phyloP scores from a whole-genome alignment of 2,329 filamentous ascomycete genomes.

The Colletotrichum viniferum region DNA sequence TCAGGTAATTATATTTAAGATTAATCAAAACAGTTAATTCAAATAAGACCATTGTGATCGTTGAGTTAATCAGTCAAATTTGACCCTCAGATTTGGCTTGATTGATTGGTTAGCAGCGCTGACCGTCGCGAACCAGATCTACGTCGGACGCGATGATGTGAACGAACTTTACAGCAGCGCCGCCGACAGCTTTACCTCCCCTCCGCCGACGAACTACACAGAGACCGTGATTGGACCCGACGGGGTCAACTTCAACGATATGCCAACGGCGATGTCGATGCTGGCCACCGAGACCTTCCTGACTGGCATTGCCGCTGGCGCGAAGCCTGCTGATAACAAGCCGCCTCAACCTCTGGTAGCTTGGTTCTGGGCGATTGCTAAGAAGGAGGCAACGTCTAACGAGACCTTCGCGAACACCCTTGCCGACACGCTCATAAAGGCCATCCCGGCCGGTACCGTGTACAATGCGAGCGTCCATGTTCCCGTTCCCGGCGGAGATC shows the following conservation, averaged over 20 bases:
- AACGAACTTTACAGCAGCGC: not conserved
- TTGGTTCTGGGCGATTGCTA: conserved; percentile 6
- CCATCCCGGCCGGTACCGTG: not conserved
- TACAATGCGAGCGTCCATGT: not conserved
- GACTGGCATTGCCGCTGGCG: not conserved
- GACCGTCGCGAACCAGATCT: conserved; percentile 1
- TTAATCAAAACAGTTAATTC: too few relatives aligned
- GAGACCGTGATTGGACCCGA: not conserved
- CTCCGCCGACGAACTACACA: not conserved
- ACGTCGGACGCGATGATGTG: not conserved
- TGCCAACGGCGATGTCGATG: not conserved
- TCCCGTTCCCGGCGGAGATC: not conserved
- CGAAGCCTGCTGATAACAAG: not conserved
- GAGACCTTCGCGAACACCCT: conserved; percentile 1
- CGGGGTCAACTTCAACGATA: conserved; percentile 4
- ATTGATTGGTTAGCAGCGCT: too few relatives aligned
- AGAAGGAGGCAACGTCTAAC: not conserved
- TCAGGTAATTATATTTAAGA: too few relatives aligned
- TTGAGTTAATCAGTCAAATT: too few relatives aligned
- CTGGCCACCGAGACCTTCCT: not conserved
- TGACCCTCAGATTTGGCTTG: too few relatives aligned
- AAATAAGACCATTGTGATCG: too few relatives aligned
- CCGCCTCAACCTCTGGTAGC: not conserved
- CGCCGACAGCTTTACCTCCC: not conserved
- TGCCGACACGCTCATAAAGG: not conserved